Evolutionary conservation across 73 alveolate genomes (phyloP), one percentile per base, ranked within the genome.

Genomic region (Paraurostyla sp.): DNA sequence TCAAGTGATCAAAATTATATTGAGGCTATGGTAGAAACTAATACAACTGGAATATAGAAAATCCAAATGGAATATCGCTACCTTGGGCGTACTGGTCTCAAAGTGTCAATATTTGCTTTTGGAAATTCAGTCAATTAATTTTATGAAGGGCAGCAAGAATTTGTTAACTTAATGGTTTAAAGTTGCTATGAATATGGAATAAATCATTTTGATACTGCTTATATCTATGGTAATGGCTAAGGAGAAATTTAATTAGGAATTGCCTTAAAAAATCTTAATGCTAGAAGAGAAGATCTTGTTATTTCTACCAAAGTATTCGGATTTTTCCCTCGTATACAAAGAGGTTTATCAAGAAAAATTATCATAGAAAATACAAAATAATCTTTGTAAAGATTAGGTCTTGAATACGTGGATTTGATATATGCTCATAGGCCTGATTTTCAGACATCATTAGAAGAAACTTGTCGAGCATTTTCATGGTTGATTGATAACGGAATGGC

Each of bases 381-480:
- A 54, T 97, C 98, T 0, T 71, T 97, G 27, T 85, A 96, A 73
- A 89, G 99, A 76, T 91, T 97, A 30, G 85, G 93, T 36, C 52
- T 94, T 18, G 97, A 83, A 49, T 97, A 97, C 71, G 99, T 97
- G 52, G 99, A 97, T 92, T 41, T 97, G 80, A 93, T 97, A 27
- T 97, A 91, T 52, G 92, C 97, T 25, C 99, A 97, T 85, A 92
- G 99, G 88, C 92, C 88, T 48, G 99, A 96, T 90, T 92, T 65
- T 36, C 91, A 93, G 16, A 92, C 99, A 6, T 99, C 99, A 2
- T 59, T 98, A 59, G 99, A 97, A 89, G 99, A 98, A 88, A 91
- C 96, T 3, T 90, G 93, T 69, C 93, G 98, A 48, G 99, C 99
- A 0, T 93, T 97, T 97, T 91, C 97, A 71, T 92, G 97, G 92